A percentile compares a stretch with the other conserved stretches of the same genome.
These are phyloP conservation scores for Suillus clintonianus DNA, from an alignment of 768 basidiomycete species.

Conservation along the genomic window DNA sequence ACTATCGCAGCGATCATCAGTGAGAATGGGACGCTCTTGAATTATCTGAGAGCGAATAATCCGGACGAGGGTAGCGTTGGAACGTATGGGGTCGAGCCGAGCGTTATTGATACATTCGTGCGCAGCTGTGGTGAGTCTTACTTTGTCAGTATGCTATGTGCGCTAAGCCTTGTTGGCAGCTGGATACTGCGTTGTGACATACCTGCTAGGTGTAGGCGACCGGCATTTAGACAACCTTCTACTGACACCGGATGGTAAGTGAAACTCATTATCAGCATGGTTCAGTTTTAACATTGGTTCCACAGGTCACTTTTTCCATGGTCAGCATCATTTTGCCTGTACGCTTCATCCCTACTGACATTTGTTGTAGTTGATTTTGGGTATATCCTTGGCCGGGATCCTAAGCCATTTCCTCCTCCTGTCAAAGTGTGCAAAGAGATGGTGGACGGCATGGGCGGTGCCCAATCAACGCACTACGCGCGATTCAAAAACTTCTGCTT, in stretches of 20 bases:
- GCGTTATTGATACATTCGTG: slow-evolving; percentile 96
- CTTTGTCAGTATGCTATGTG: slow-evolving; percentile 8
- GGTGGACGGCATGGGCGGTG: slow-evolving; percentile 99
- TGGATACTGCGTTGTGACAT: slow-evolving; percentile 97
- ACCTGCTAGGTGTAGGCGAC: slow-evolving; percentile 94
- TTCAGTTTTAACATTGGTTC: not conserved
- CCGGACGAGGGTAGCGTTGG: slow-evolving; percentile 95
- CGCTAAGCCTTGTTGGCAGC: slow-evolving; percentile 49
- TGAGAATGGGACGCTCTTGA: slow-evolving; percentile 87
- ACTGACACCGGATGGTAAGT: slow-evolving; percentile 85
- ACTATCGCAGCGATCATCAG: slow-evolving; percentile 93
- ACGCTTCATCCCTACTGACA: slow-evolving; percentile 12
- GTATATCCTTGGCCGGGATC: slow-evolving; percentile 95
- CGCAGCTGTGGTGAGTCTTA: slow-evolving; percentile 81
- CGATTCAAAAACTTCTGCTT: slow-evolving; percentile 96
- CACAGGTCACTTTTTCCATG: slow-evolving; percentile 93
- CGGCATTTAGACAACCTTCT: slow-evolving; percentile 92
- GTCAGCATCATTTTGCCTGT: slow-evolving; percentile 39
- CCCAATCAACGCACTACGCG: slow-evolving; percentile 88
- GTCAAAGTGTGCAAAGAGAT: slow-evolving; percentile 99
- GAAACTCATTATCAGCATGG: not conserved
- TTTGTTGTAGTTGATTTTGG: slow-evolving; percentile 84
- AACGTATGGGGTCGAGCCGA: slow-evolving; percentile 89
- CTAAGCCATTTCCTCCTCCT: slow-evolving; percentile 95
- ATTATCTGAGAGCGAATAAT: slow-evolving; percentile 81